Evolutionary conservation across 208 protist species (phyloP), one percentile per base, ranked within the genome.

Genomic region (Trypanosoma lewisi): DNA sequence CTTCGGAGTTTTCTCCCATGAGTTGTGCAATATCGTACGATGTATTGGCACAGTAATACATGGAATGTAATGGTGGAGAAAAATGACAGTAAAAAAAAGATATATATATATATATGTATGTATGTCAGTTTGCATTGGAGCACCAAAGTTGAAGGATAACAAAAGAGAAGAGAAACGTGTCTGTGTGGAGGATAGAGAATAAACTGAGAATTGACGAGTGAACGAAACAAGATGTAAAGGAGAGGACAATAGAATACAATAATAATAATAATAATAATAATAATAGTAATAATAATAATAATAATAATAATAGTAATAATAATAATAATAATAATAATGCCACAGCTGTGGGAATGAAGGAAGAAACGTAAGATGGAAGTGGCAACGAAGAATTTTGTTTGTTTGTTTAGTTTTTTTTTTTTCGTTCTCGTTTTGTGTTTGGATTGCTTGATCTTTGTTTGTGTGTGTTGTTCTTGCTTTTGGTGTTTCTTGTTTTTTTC

Each of bases 361-460:
- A 58, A 45, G 37, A 44, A 58, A 45, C 1, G 19, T 45, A 45
- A 44, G 6, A 41, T n/a, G 33, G n/a, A 57, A 37, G 34, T 2
- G 34, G 36, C 11, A 57, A 44, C 3, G 21, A 17, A 33, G 16
- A 19, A 48, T 23, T 27, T 49, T 48, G 2, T 56, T 56, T 66
- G 3, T 49, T 56, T 56, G 9, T 45, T 60, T 52, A 34, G 51
- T 45, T 17, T 33, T 67, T 45, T 52, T 36, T 56, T 5, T 45
- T 67, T 37, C 31, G 14, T 37, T 21, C 9, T 50, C 31, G 27
- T 23, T 55, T 65, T 42, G 6, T 33, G 7, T 42, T 48, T 2
- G 55, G 30, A 28, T 33, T 66, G 23, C 57, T 30, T 68, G 44
- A 33, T 39, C 36, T 45, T 2, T 58, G 44, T 49, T 45, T 67